Evolutionary conservation across 352 stramenopile species (phyloP), one percentile per base, ranked within the genome.

Genomic region (Peronospora farinosa): DNA sequence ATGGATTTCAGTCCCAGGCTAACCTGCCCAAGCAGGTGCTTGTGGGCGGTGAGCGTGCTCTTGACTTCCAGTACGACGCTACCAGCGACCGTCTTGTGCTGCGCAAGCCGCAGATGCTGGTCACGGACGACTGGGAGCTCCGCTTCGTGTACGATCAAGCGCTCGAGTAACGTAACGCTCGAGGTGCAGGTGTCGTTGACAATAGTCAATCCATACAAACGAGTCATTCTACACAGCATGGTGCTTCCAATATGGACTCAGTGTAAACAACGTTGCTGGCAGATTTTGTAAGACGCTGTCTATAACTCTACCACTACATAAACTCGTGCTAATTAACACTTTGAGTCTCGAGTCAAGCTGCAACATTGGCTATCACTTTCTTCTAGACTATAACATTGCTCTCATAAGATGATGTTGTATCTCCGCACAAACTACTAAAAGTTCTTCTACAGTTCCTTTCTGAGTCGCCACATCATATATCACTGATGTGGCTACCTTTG

Each of bases 21-120:
- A 76, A 76, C 11, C 50, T 72, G 23, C 69, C 86, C 0, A 64
- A 67, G 39, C 52, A 75, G n/a, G 67, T 70, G 55, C 44, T 78
- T 41, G 71, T 72, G 17, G 59, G 49, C n/a, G 54, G 60, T 15
- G 57, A 79, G 38, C 64, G 54, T 16, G 19, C 46, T 25, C 49
- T 80, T 23, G 77, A 93, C 15, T 78, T 88, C 47, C 47, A 65
- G 35, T 96, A 90, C 56, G 74, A 96, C 39, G 72, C 63, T 2
- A 56, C 52, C 2, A 58, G 39, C 8, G 73, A 93, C 47, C 52
- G 70, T 39, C 50, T 96, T 17, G 86, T 86, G 33, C 72, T 97
- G 48, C 82, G 88, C 52, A 96, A 96, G 67, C 86, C 84, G 13
- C 57, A 68, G 32, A 61, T 92, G 45, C 44, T 78, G 13, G 74